Percentiles rank a stretch among this genome's conserved stretches.
Conservation (phyloP, 2,329 filamentous ascomycete species). For the Talaromyces marneffei region DNA sequence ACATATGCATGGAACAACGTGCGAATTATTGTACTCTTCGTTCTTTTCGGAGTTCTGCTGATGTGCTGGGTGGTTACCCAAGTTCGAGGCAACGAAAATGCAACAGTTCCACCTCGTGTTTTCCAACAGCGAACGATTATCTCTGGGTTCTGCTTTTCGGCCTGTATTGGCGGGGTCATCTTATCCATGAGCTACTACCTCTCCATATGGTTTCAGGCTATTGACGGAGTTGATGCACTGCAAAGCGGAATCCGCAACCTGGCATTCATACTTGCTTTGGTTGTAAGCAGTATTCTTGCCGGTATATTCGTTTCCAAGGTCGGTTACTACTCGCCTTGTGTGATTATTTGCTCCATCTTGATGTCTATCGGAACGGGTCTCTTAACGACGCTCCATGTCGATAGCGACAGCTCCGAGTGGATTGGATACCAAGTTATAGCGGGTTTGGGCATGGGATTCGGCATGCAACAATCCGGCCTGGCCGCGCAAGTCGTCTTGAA, state of each 20-base stretch:
- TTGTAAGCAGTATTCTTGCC: neutral
- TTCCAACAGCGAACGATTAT: too few species aligned
- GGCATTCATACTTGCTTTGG: neutral
- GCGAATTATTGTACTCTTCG: conserved; percentile 43
- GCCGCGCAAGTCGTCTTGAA: conserved; percentile 23
- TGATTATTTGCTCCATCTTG: neutral
- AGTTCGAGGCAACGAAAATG: conserved; percentile 33
- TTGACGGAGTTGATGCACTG: neutral
- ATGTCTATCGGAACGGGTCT: conserved; percentile 3
- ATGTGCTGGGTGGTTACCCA: conserved; percentile 29
- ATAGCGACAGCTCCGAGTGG: conserved; percentile 20
- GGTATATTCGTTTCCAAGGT: neutral
- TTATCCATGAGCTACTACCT: too few species aligned
- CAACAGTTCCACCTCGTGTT: conserved; percentile 44
- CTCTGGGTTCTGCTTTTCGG: too few species aligned
- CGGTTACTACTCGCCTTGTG: conserved; percentile 31
- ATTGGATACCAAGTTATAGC: conserved; percentile 25
- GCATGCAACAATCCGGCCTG: conserved; percentile 22
- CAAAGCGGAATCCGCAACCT: neutral
- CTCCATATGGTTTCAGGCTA: too few species aligned
- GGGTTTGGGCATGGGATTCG: conserved; percentile 26
- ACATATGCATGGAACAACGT: conserved; percentile 31
- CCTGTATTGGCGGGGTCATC: too few species aligned
- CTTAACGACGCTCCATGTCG: conserved; percentile 14
- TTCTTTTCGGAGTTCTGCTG: conserved; percentile 41